Base-by-base conservation (phyloP, 805 yeast genomes). In the Schwanniomyces polymorphus region DNA sequence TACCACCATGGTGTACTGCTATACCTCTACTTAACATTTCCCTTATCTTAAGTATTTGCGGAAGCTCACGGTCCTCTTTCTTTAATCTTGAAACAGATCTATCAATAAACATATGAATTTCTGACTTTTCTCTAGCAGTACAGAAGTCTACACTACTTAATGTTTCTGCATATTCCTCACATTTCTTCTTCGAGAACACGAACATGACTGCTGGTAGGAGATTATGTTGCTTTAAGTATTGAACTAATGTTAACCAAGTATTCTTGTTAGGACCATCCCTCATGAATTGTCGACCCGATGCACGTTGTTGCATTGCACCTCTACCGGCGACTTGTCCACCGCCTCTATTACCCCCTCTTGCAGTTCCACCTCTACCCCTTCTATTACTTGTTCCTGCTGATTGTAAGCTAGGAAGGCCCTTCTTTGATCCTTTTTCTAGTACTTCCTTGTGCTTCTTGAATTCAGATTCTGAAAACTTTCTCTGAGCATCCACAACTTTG, bases 1-100 rank as follows among this genome's bases (percentile, higher is more conserved):
- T 68, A 0, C 98, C 98, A 61, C 97, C 96, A 66, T 91, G 97
- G 63, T 91, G 98, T 2, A 91, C 95, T 0, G 97, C 97, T 51
- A 94, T 87, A 47, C 99, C 99, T 60, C 97, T 77, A 38, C 89
- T 79, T 38, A 94, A 67, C 77, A 92, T 74, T 27, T 90, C 96
- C 55, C 95, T 78, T 49, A 92, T 78, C 53, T 87, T 83, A 50
- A 88, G 53, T 48, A 94, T 92, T 67, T 94, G 99, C 1, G 99
- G 98, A 42, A 94, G 73, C 47, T 87, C 92, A 52, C 98, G 78
- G 63, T 94, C 99, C 59, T 94, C 99, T 56, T 84, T 86, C 58
- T 88, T 89, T 63, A 90, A 79, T 47, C 99, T 79, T 0, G 91
- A 78, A 21, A 91, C 87, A 0, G 98, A 96, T 54, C 84, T 82